Percentiles rank a stretch among this genome's conserved stretches.
Evolutionary conservation across 176 grass and related monocot species (phyloP).

Genomic region (sorghum (Sorghum bicolor)): Sorghum_bicolor_NCBIv3 NC_012878.2:54990501-54991000

Average conservation of each 20-base stretch:
- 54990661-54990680: too few relatives aligned
- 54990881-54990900: too few relatives aligned
- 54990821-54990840: too few relatives aligned
- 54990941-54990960: background rate
- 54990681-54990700: background rate
- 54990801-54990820: too few relatives aligned
- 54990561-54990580: background rate
- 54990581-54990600: background rate
- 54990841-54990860: too few relatives aligned
- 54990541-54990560: background rate
- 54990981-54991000: background rate
- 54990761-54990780: background rate
- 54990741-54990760: background rate
- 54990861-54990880: too few relatives aligned
- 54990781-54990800: background rate
- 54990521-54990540: slow-evolving; percentile 11
- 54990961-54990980: background rate
- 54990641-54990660: too few relatives aligned
- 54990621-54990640: background rate
- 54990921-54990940: background rate
- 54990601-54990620: background rate
- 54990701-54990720: background rate
- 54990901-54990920: background rate
- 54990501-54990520: background rate
- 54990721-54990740: slow-evolving; percentile 5